A percentile compares a stretch with the other conserved stretches of the same genome.
These are phyloP conservation scores for Debaryomyces nepalensis DNA, from an alignment of 1,139 yeast genomes.

Conservation along the genomic window DNA sequence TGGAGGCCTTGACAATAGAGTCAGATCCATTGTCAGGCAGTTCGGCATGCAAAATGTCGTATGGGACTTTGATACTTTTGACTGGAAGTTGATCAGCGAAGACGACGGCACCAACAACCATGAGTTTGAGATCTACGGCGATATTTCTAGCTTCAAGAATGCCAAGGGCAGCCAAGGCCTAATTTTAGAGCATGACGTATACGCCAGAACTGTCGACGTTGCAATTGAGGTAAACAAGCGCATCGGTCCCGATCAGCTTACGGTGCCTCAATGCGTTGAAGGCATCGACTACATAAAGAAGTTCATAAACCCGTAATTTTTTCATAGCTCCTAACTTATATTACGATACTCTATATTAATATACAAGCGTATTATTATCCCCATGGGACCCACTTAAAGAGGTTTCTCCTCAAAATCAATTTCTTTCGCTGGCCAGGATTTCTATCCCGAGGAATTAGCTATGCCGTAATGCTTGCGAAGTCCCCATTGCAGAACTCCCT, in stretches of 20 bases:
- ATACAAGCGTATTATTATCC: no score
- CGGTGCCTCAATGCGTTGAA: conserved; percentile 84
- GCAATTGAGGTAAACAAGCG: conserved; percentile 62
- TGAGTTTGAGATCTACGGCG: conserved; percentile 55
- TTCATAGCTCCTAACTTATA: neutral
- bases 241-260: conserved; percentile 61
- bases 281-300: conserved; percentile 54
- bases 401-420: no score
- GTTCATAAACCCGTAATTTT: conserved; percentile 19
- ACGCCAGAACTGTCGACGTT: conserved; percentile 66
- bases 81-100: conserved; percentile 71
- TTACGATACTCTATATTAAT: no score
- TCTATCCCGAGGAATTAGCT: no score
- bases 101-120: conserved; percentile 36
- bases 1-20: conserved; percentile 89
- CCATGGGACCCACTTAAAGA: no score
- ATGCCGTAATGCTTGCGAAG: no score
- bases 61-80: conserved; percentile 93
- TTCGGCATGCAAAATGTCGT: conserved; percentile 87
- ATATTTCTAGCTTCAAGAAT: conserved; percentile 57
- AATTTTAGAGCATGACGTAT: conserved; percentile 84
- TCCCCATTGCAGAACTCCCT: no score
- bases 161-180: conserved; percentile 55
- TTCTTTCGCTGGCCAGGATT: no score
- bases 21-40: conserved; percentile 76